These are phyloP conservation scores for Geoglossum cookeanum DNA, from an alignment of 2,329 filamentous ascomycete genomes.

Conservation along the genomic window DNA sequence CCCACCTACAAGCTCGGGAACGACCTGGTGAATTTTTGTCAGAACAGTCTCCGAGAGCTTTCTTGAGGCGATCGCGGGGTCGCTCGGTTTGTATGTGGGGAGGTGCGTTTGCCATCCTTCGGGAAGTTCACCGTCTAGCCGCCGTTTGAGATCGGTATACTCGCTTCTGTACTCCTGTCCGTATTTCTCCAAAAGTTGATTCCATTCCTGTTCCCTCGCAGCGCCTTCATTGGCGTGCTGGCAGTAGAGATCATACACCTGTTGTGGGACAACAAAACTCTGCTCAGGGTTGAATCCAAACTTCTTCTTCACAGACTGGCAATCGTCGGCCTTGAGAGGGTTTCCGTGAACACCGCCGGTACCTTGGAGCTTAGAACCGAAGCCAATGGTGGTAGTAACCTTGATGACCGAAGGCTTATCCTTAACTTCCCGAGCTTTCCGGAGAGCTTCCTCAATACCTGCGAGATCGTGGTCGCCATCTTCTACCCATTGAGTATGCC, in stretches of 20 bases:
- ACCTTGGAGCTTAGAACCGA: constrained; percentile 79
- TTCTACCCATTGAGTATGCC: constrained; percentile 70
- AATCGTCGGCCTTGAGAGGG: constrained; percentile 85
- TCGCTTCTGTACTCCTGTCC: constrained; percentile 55
- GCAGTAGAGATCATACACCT: constrained; percentile 82
- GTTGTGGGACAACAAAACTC: constrained; percentile 80
- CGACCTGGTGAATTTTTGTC: constrained; percentile 58
- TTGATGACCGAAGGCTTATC: constrained; percentile 97
- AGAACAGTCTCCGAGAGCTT: constrained; percentile 94
- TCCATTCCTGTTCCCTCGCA: constrained; percentile 85
- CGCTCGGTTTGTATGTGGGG: constrained; percentile 72
- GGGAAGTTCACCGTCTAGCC: constrained; percentile 65
- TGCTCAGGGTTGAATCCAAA: constrained; percentile 93
- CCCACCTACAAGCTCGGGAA: constrained; percentile 87
- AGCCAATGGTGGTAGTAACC: constrained; percentile 93
- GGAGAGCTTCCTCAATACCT: constrained; percentile 73
- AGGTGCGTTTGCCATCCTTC: constrained; percentile 93
- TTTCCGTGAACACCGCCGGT: constrained; percentile 93
- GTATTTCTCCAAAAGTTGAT: constrained; percentile 81
- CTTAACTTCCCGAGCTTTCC: constrained; percentile 67
- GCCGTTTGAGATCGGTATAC: constrained; percentile 62
- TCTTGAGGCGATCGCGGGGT: constrained; percentile 72
- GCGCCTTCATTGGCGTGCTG: constrained; percentile 74
- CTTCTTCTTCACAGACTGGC: constrained; percentile 80
- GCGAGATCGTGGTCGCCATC: constrained; percentile 81